Conservation (phyloP, 2,329 filamentous ascomycete species). For the Diaporthe citriasiana region DNA sequence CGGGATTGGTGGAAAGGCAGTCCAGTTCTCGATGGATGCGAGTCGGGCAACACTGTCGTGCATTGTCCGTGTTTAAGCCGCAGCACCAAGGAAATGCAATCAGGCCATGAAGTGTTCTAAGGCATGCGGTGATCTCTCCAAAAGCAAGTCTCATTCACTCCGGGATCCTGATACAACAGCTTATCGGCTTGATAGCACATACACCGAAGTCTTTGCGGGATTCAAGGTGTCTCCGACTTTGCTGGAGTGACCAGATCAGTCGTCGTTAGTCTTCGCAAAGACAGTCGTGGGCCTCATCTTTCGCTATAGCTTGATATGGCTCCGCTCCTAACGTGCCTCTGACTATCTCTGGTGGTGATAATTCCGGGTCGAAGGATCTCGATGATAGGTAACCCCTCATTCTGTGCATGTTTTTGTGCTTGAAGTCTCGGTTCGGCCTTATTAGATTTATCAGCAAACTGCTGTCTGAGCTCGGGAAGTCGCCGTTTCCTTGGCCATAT, state of each 20-base stretch:
- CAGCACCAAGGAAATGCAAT: neutral
- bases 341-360: neutral
- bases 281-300: neutral
- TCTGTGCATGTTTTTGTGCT: neutral
- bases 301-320: neutral
- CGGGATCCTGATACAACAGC: neutral
- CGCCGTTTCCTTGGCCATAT: neutral
- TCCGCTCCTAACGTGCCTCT: neutral
- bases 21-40: neutral
- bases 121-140: neutral
- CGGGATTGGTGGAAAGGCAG: slow-evolving; percentile 5
- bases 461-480: slow-evolving; percentile 2
- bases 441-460: slow-evolving; percentile 8
- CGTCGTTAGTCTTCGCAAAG: neutral
- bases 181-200: neutral
- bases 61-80: too few species aligned
- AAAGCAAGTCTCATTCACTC: neutral
- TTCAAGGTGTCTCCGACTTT: neutral
- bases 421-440: neutral
- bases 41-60: neutral
- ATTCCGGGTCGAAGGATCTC: neutral
- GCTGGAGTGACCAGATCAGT: neutral
- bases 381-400: neutral
- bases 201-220: neutral
- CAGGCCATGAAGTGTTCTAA: neutral